phyloP scores from a whole-genome alignment of 176 grass and related monocot genomes.

The Oryza meridionalis region DNA sequence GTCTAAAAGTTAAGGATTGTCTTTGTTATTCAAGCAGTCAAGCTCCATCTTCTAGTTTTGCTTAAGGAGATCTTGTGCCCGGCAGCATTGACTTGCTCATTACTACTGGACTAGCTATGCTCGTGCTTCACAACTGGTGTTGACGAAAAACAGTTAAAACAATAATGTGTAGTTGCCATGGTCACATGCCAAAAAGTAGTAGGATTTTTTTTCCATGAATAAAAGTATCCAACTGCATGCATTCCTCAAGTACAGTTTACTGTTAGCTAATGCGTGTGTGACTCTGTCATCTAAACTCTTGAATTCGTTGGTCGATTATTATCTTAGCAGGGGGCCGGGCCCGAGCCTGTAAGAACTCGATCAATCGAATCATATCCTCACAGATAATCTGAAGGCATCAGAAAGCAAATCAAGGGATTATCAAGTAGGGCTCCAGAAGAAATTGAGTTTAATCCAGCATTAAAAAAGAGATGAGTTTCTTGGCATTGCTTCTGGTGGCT shows the following conservation, averaged over 20 bases:
- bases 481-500: conserved; percentile 73
- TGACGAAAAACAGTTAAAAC: not conserved
- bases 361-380: not conserved
- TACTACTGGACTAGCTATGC: not conserved
- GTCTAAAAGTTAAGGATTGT: not conserved
- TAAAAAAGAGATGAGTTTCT: conserved; percentile 62
- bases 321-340: not conserved
- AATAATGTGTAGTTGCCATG: not conserved
- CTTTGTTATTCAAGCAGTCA: not conserved
- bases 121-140: not conserved
- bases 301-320: not conserved
- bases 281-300: not conserved
- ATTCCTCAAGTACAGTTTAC: not conserved
- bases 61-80: not conserved
- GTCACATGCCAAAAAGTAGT: too few species aligned
- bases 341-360: not conserved
- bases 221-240: too few species aligned
- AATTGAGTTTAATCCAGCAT: not conserved
- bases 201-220: not conserved
- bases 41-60: not conserved
- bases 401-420: not conserved
- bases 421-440: not conserved
- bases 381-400: not conserved
- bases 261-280: not conserved
- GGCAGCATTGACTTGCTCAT: not conserved